phyloP scores from a whole-genome alignment of 805 yeast genomes.

The Metschnikowia kunwiensis region DNA sequence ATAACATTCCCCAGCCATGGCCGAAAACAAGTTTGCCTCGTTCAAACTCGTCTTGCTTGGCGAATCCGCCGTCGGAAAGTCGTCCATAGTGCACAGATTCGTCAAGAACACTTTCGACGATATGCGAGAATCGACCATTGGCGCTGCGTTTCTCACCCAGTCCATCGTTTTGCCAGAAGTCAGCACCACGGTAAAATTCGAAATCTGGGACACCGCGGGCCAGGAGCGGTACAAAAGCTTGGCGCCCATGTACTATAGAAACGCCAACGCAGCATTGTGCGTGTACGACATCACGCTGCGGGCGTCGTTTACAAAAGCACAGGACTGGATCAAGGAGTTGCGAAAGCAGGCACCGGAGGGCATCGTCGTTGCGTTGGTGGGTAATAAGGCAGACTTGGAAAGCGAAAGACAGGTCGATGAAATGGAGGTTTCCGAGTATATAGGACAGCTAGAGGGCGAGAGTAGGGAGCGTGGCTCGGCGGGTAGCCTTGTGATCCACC shows the following conservation, averaged over 20 bases:
- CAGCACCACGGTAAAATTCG: constrained; percentile 77
- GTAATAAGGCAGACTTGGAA: constrained; percentile 83
- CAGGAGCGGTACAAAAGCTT: constrained; percentile 94
- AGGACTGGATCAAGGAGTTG: constrained; percentile 96
- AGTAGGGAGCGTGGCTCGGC: constrained; percentile 25
- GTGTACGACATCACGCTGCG: constrained; percentile 96
- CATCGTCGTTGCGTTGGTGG: constrained; percentile 89
- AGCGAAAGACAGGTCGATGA: constrained; percentile 48
- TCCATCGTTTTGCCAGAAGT: constrained; percentile 77
- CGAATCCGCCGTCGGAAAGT: constrained; percentile 97
- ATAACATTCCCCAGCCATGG: constrained; percentile 6
- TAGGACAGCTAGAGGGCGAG: constrained; percentile 37
- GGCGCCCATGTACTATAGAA: constrained; percentile 96
- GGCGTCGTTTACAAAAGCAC: constrained; percentile 89
- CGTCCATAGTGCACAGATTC: constrained; percentile 86
- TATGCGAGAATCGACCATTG: constrained; percentile 96
- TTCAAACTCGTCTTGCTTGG: constrained; percentile 91
- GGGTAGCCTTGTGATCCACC: constrained; percentile 21
- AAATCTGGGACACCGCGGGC: constrained; percentile 97
- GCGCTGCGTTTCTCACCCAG: constrained; percentile 96
- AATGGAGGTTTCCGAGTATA: constrained; percentile 48
- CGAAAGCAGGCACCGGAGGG: constrained; percentile 94
- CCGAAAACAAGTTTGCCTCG: constrained; percentile 38
- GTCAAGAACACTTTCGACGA: constrained; percentile 96
- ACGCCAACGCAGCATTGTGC: constrained; percentile 94